Conservation (phyloP, 2,329 filamentous ascomycete genomes). For the Fusarium sp. region DNA sequence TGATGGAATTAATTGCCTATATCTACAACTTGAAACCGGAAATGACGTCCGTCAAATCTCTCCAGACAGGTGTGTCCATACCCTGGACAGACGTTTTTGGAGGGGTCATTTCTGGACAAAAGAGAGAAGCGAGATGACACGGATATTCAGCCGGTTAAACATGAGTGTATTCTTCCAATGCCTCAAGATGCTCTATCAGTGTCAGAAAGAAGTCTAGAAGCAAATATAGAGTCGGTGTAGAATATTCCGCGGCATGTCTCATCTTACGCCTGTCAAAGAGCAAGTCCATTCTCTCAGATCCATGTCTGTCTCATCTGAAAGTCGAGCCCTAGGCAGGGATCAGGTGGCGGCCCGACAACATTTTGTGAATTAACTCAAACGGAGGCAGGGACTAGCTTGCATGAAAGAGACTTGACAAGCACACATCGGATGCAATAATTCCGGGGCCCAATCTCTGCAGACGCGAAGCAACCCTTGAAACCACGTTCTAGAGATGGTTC, state of each 20-base stretch:
- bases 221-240: not conserved
- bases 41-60: conserved; percentile 6
- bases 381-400: not conserved
- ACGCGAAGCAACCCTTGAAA: not conserved
- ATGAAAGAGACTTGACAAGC: not conserved
- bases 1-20: conserved; percentile 7
- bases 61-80: conserved; percentile 9
- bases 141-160: conserved; percentile 27
- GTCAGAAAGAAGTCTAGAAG: not conserved
- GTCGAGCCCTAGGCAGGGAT: not conserved
- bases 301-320: conserved; percentile 1
- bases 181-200: not conserved
- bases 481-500: not conserved
- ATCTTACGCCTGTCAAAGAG: not conserved
- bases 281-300: not conserved
- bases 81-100: conserved; percentile 19
- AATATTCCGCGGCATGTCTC: not conserved
- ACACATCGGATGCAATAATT: not conserved
- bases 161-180: not conserved
- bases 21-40: conserved; percentile 34
- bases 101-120: conserved; percentile 13
- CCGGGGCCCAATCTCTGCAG: not conserved
- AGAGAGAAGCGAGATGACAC: conserved; percentile 35
- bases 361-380: not conserved
- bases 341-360: not conserved